Evolutionary conservation across 2,329 filamentous ascomycete genomes (phyloP).

Genomic region (Thelonectria discophora): DNA sequence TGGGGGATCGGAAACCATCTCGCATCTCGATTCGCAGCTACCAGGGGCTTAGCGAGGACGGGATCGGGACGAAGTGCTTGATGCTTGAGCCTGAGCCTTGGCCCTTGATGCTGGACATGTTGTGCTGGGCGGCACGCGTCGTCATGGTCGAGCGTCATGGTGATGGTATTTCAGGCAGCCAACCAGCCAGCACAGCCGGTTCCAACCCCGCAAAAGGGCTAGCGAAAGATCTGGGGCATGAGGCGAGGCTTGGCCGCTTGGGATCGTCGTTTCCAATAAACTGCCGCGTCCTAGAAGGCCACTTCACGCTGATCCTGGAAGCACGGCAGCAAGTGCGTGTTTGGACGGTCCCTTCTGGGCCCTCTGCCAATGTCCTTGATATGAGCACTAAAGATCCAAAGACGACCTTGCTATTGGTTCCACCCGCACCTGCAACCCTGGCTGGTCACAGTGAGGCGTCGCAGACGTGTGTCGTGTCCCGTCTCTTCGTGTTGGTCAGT

Average conservation of each 20-base stretch:
- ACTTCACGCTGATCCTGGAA: constrained; percentile 17
- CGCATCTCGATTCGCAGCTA: constrained; percentile 22
- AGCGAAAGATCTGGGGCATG: constrained; percentile 14
- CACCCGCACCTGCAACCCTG: constrained; percentile 11
- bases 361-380: constrained; percentile 2
- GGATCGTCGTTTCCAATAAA: constrained; percentile 20
- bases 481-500: constrained; percentile 23
- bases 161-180: constrained; percentile 2
- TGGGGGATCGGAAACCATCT: constrained; percentile 26
- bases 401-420: background rate
- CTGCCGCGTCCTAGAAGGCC: constrained; percentile 3
- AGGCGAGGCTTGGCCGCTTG: constrained; percentile 15
- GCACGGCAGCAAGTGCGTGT: constrained; percentile 11
- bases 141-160: constrained; percentile 1
- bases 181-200: constrained; percentile 9
- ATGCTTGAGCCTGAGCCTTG: constrained; percentile 3
- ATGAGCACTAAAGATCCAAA: constrained; percentile 1
- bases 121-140: constrained; percentile 5
- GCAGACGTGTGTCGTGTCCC: constrained; percentile 20
- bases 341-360: background rate
- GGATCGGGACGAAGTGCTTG: constrained; percentile 8
- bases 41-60: constrained; percentile 23
- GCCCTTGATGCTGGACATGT: constrained; percentile 16
- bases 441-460: constrained; percentile 17
- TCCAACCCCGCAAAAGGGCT: constrained; percentile 22